phyloP scores from a whole-genome alignment of 768 basidiomycete genomes.

The Macrolepiota albuminosa region DNA sequence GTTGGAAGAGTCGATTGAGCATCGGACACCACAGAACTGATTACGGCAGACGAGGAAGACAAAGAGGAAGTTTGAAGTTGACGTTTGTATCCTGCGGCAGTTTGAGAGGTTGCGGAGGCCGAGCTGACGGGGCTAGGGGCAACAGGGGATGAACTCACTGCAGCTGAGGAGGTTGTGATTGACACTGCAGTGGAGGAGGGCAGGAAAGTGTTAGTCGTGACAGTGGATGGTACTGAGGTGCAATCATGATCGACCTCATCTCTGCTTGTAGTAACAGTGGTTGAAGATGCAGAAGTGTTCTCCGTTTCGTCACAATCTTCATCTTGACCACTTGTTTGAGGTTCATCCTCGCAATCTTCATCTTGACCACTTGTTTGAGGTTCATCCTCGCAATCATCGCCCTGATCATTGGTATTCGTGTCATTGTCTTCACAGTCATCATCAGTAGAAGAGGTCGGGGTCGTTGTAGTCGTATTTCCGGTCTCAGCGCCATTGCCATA shows the following conservation, averaged over 20 bases:
- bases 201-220: constrained; percentile 5
- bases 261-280: neutral
- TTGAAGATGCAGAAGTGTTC: constrained; percentile 10
- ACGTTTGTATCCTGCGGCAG: constrained; percentile 14
- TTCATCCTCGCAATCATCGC: constrained; percentile 5
- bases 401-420: neutral
- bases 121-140: neutral
- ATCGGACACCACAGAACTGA: neutral
- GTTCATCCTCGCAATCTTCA: constrained; percentile 7
- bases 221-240: constrained; percentile 3
- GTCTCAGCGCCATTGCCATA: constrained; percentile 4
- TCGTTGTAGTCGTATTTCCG: constrained; percentile 4
- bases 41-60: neutral
- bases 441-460: constrained; percentile 5
- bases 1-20: neutral
- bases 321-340: neutral
- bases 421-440: constrained; percentile 8
- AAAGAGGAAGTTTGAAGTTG: constrained; percentile 9
- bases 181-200: constrained; percentile 7
- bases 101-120: constrained; percentile 1
- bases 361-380: neutral
- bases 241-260: neutral
- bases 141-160: neutral
- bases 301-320: constrained; percentile 2
- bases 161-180: constrained; percentile 6